Evolutionary conservation across 306 rosid species (phyloP), one percentile per base, ranked within the genome.

Genomic region (Casuarina glauca): DNA sequence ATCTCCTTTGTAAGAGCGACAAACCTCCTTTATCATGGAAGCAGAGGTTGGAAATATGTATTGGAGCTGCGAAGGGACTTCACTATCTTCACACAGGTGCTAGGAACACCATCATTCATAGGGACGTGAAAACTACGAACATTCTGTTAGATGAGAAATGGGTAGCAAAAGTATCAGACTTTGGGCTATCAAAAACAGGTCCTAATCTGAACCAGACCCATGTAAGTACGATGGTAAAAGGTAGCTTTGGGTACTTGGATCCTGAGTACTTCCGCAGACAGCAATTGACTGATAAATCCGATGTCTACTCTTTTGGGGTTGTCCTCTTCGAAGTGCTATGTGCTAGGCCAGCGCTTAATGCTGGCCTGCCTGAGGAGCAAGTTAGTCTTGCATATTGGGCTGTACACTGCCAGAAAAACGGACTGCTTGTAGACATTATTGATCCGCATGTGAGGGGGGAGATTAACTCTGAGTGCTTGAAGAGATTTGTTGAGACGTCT

Each of bases 11-110:
- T 83, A 85, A 67, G 85, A 85, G 78, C 84, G 86, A 26, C 2
- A 85, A 54, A 82, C 86, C 81, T 12, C 81, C 89, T 50, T 77
- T 88, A 1, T 55, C 89, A 58, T 88, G 91, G 91, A 88, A 83
- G 84, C 86, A 88, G 70, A 85, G 89, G 68, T 76, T 88, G 86
- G 91, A 88, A 68, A 85, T 88, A 2, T 88, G 89, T 84, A 81
- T 88, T 74, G 91, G 91, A 74, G 76, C 91, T 73, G 91, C 91
- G 53, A 85, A 84, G 73, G 91, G 91, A 13, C 89, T 88, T 55
- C 91, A 88, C 74, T 88, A 88, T 76, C 91, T 88, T 78, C 91
- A 88, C 86, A 88, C 89, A 0, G 91, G 91, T 3, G 87, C 91
- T 9, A 75, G 73, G 84, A 85, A 88, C 87, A 88, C 91, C 67